Base-by-base conservation (phyloP, 257 asterid genomes). In the Nicotiana obtusifolia region DNA sequence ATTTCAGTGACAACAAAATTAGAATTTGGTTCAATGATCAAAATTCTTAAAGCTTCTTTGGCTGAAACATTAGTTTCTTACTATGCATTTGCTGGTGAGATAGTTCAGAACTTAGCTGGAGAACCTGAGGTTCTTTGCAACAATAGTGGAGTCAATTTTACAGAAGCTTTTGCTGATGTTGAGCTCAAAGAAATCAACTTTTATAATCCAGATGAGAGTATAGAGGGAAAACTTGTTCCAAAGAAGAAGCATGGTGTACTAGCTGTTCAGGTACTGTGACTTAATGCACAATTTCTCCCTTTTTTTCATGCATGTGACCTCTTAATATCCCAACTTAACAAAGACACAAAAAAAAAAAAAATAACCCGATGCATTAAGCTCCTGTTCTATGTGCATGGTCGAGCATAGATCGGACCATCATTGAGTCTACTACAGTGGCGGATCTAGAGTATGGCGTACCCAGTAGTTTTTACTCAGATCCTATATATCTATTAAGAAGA, bases 81-180 rank as follows among this genome's bases (percentile, higher is more conserved):
- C 67, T 82, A 82, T n/a, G 66, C 84, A 19, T 65, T 82, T 61
- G 47, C 84, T 15, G 81, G 81, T 6, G 78, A 76, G 6, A 28
- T 76, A 0, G 81, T 82, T 57, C 14, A n/a, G 15, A 82, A 76
- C 71, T 30, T 16, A 4, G 33, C 19, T 2, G 78, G 77, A 5
- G 85, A 82, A 11, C 82, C 85, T 0, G 82, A 82, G 56, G 1
- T 76, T 44, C 19, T 82, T 3, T 82, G 85, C 57, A 82, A 76
- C 14, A 82, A 75, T 57, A 7, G 14, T 13, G 82, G 84, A 16
- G 82, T 82, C 26, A 49, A 16, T 6, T 82, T 82, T 1, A 4
- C 5, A 4, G 82, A 82, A 76, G 78, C 85, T 44, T 61, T 26
- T 61, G 85, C 57, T 22, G 78, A 76, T 26, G 57, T 76, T 15